Conservation (phyloP, 345 rosid species). For the Aethionema arabicum region DNA sequence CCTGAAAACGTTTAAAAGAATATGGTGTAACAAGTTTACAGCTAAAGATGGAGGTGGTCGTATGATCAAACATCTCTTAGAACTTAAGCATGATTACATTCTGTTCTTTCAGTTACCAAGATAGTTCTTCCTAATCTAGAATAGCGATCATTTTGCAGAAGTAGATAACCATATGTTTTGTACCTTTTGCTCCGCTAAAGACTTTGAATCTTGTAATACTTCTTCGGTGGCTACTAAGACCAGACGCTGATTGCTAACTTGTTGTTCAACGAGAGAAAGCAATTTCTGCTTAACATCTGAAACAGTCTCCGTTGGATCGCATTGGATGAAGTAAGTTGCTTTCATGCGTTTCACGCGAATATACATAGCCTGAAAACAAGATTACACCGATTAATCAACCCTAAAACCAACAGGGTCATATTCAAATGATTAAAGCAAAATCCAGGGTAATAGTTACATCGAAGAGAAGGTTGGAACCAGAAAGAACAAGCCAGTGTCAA, state of each 20-base stretch:
- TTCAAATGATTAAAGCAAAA: constrained; percentile 6
- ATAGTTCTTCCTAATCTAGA: constrained; percentile 10
- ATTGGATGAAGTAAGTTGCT: constrained; percentile 81
- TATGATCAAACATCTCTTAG: neutral
- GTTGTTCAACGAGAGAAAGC: constrained; percentile 60
- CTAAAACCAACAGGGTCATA: constrained; percentile 1
- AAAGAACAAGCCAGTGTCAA: neutral
- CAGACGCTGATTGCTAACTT: constrained; percentile 66
- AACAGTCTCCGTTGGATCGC: constrained; percentile 81
- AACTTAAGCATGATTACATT: neutral
- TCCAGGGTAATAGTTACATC: neutral
- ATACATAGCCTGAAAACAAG: constrained; percentile 68
- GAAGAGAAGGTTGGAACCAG: neutral
- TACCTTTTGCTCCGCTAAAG: constrained; percentile 86
- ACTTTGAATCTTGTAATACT: constrained; percentile 70
- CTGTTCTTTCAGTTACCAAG: neutral
- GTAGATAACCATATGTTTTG: neutral
- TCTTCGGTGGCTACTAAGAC: constrained; percentile 57
- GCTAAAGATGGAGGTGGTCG: too few species aligned
- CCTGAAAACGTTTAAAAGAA: constrained; percentile 48
- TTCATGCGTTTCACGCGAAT: constrained; percentile 87
- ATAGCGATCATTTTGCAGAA: neutral
- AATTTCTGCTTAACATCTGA: constrained; percentile 74
- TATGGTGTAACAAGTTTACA: too few species aligned
- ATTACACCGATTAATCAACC: constrained; percentile 15